Percentiles rank a stretch among this genome's conserved stretches.
phyloP scores from a whole-genome alignment of 352 stramenopile species.

The Globisporangium barbulae region DNA sequence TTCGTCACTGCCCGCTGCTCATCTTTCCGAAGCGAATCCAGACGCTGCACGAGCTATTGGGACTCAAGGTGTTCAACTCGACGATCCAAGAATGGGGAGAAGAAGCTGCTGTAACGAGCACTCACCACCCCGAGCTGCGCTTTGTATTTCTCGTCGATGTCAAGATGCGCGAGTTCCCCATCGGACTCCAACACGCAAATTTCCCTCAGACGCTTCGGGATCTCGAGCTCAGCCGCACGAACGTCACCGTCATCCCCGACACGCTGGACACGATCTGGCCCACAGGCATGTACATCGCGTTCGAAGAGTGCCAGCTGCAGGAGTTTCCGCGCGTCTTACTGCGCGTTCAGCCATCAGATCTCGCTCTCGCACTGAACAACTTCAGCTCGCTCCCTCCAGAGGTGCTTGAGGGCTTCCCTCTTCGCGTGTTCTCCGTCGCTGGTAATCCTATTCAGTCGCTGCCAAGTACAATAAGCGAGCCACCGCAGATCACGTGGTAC shows the following conservation, averaged over 20 bases:
- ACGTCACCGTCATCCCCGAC: slow-evolving; percentile 9
- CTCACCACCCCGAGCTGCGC: slow-evolving; percentile 10
- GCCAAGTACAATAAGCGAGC: neutral
- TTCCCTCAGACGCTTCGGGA: slow-evolving; percentile 10
- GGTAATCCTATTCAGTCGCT: slow-evolving; percentile 10
- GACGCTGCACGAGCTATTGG: slow-evolving; percentile 17
- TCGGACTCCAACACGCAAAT: slow-evolving; percentile 7
- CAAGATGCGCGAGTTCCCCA: slow-evolving; percentile 15
- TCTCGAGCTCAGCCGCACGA: slow-evolving; percentile 13
- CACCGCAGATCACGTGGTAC: slow-evolving; percentile 4
- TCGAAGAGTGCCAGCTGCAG: slow-evolving; percentile 15
- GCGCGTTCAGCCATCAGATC: slow-evolving; percentile 1
- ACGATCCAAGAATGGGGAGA: slow-evolving; percentile 22
- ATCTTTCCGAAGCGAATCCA: slow-evolving; percentile 18
- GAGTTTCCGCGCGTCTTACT: slow-evolving; percentile 7
- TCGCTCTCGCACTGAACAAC: slow-evolving; percentile 12
- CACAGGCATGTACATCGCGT: slow-evolving; percentile 12
- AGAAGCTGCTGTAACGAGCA: slow-evolving; percentile 8
- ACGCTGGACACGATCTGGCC: slow-evolving; percentile 14
- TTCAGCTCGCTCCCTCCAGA: slow-evolving; percentile 3
- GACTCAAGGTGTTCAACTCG: slow-evolving; percentile 32
- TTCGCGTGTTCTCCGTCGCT: slow-evolving; percentile 6
- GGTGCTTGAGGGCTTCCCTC: neutral
- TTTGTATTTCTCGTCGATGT: slow-evolving; percentile 16
- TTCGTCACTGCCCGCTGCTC: slow-evolving; percentile 24